Conservation (phyloP, 176 grass and related monocot genomes). For the Hyparrhenia diplandra region DNA sequence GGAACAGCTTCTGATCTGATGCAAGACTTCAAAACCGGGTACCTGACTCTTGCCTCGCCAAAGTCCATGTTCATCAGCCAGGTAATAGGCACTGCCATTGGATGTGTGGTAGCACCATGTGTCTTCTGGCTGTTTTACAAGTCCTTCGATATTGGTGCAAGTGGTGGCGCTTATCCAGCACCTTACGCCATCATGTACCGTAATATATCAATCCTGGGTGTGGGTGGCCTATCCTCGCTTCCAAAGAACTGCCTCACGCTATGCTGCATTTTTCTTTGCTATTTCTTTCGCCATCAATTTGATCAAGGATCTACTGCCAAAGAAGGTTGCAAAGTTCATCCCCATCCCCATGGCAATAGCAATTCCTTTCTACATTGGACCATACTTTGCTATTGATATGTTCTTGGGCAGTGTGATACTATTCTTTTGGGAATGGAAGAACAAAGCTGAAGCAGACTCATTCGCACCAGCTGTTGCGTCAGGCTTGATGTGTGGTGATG, state of each 20-base stretch:
- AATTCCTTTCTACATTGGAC: conserved; percentile 10
- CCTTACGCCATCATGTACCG: conserved; percentile 10
- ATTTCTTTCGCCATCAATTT: neutral
- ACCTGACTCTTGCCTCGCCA: conserved; percentile 60
- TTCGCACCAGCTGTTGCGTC: conserved; percentile 24
- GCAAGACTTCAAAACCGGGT: conserved; percentile 70
- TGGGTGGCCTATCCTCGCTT: neutral
- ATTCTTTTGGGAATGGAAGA: conserved; percentile 14
- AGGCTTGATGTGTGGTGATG: conserved; percentile 32
- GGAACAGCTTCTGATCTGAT: conserved; percentile 64
- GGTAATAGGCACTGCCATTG: conserved; percentile 50
- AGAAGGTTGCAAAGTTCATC: conserved; percentile 1
- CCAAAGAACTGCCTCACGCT: conserved; percentile 11
- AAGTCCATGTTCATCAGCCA: conserved; percentile 67
- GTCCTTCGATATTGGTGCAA: neutral
- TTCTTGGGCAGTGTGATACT: conserved; percentile 26
- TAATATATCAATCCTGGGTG: neutral
- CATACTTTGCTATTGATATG: neutral
- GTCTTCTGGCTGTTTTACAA: conserved; percentile 46
- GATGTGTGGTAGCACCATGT: conserved; percentile 14
- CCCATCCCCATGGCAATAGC: conserved; percentile 8
- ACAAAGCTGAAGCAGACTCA: neutral
- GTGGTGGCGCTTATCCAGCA: neutral
- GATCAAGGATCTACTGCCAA: neutral
- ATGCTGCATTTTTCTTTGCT: conserved; percentile 11